Evolutionary conservation across 1,139 yeast genomes (phyloP), one percentile per base, ranked within the genome.

Genomic region (Blastobotrys illinoisensis): DNA sequence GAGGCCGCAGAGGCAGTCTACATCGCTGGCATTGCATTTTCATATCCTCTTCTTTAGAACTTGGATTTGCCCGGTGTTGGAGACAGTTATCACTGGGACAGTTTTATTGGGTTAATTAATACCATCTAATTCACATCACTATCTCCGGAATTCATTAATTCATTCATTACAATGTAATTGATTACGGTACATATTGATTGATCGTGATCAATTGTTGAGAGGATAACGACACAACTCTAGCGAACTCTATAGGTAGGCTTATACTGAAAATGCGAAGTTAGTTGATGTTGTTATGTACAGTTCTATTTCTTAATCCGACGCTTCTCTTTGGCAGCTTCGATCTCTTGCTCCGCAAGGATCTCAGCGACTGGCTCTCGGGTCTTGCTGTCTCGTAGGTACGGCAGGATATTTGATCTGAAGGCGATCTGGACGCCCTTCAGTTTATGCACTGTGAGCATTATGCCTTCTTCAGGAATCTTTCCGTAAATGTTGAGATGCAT

Each of bases 401-500:
- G 71, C 54, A 63, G 60, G 24, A 67, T 66, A 68, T 59, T 71
- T 57, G 59, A 65, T 61, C 62, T 72, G 62, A 72, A 67, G 14
- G 54, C 59, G 11, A 70, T 59, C 18, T 62, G 60, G 2, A 80
- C 70, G 1, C 81, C 83, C 20, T 70, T 64, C 1, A 83, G 79
- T 0, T 77, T 77, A 74, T 78, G 79, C 0, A 82, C 73, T 57
- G 75, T 60, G 9, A 68, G 77, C 48, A 67, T 69, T 18, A 74
- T 69, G 3, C 78, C 76, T 6, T 66, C 69, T 26, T 60, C 70
- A 1, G 70, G 67, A 51, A 76, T 71, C n/a, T 61, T 65, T 1
- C 95, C 93, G 0, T 86, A 82, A 1, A 89, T 83, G 21, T 78
- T 79, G 43, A 88, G 67, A 53, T 83, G 82, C 1, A 88, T 61